Percentiles rank a stretch among this genome's conserved stretches.
phyloP scores from a whole-genome alignment of 1,139 yeast species.

The Trichomonascaceae sp. region DNA sequence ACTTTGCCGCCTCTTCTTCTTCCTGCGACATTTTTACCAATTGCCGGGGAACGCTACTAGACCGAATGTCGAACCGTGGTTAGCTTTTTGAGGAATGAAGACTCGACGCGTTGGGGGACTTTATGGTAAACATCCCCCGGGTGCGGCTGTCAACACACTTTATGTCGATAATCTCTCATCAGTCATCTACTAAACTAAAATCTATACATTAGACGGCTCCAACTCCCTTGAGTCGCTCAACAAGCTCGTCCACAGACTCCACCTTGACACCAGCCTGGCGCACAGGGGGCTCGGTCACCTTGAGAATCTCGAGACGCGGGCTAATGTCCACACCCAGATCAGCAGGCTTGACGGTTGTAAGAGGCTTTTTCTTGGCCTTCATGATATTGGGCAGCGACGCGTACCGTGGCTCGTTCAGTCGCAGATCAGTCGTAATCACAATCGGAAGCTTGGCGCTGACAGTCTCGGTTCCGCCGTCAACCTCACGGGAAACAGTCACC shows the following conservation, averaged over 20 bases:
- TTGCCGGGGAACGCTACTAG: too few species aligned
- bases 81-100: too few species aligned
- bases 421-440: constrained; percentile 81
- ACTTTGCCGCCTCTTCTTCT: constrained; percentile 45
- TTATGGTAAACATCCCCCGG: too few species aligned
- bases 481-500: constrained; percentile 75
- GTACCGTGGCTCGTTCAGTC: constrained; percentile 88
- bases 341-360: constrained; percentile 53
- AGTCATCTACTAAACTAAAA: too few species aligned
- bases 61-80: too few species aligned
- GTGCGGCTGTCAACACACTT: too few species aligned
- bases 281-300: constrained; percentile 74
- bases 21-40: constrained; percentile 9
- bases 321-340: constrained; percentile 59
- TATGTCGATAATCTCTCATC: too few species aligned
- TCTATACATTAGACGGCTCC: constrained; percentile 22
- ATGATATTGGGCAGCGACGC: constrained; percentile 88
- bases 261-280: constrained; percentile 78
- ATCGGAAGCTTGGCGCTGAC: constrained; percentile 68
- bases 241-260: constrained; percentile 65
- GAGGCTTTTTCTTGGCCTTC: constrained; percentile 97
- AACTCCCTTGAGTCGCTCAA: constrained; percentile 58
- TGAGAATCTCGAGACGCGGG: constrained; percentile 53
- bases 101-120: too few species aligned
- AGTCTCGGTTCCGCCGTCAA: constrained; percentile 90